Conservation (phyloP, 495 filamentous ascomycete species). For the Aspergillus asperescens region DNA sequence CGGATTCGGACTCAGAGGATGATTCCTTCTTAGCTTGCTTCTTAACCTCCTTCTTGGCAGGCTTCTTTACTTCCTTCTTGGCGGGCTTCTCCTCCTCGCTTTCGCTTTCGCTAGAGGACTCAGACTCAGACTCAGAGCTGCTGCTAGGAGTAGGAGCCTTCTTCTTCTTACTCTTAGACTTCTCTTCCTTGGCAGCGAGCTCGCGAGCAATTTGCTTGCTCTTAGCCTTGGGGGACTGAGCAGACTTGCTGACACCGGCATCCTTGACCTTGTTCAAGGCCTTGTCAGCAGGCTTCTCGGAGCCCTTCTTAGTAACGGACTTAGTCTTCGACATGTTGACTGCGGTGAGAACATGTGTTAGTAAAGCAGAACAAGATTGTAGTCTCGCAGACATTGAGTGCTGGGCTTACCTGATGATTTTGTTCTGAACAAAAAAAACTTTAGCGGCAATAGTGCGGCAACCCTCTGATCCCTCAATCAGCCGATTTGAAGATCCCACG, state of each 20-base stretch:
- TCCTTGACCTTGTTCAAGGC: conserved; percentile 49
- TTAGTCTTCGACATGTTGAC: conserved; percentile 52
- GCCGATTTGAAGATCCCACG: conserved; percentile 38
- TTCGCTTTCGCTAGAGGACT: conserved; percentile 33
- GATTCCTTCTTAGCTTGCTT: conserved; percentile 26
- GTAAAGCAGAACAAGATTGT: conserved; percentile 1
- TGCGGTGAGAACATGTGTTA: conserved; percentile 18
- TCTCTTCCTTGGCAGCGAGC: conserved; percentile 40
- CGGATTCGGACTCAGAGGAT: conserved; percentile 34
- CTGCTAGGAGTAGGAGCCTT: conserved; percentile 44
- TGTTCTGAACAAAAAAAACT: conserved; percentile 15
- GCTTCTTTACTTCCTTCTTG: conserved; percentile 24
- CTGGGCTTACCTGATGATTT: neutral
- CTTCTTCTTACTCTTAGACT: conserved; percentile 43
- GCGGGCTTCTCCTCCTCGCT: conserved; percentile 36
- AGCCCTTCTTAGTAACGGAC: conserved; percentile 37
- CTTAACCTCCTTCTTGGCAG: conserved; percentile 8
- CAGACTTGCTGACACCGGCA: conserved; percentile 46
- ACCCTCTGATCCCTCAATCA: conserved; percentile 39
- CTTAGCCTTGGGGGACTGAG: conserved; percentile 46
- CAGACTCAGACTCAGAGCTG: conserved; percentile 46
- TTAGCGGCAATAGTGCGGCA: conserved; percentile 39
- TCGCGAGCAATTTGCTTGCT: conserved; percentile 47
- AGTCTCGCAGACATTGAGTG: neutral
- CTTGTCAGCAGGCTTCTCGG: conserved; percentile 44